phyloP scores from a whole-genome alignment of 768 basidiomycete genomes.

The Artomyces pyxidatus region DNA sequence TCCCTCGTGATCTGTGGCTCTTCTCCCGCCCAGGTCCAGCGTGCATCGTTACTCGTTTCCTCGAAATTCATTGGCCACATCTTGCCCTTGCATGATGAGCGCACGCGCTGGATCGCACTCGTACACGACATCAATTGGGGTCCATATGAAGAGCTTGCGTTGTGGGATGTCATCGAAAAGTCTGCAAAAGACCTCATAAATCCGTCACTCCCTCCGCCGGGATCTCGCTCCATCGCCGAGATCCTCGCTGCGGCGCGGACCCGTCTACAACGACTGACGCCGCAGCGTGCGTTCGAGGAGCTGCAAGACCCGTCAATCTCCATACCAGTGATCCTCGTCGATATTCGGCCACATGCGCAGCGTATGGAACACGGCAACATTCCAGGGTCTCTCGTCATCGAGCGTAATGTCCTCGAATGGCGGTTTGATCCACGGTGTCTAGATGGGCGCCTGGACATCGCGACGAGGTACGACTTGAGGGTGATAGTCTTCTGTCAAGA shows the following conservation, averaged over 20 bases:
- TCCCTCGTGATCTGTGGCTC: conserved; percentile 53
- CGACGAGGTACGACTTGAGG: conserved; percentile 66
- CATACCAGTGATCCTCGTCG: conserved; percentile 67
- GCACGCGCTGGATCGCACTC: conserved; percentile 32
- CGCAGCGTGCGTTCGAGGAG: conserved; percentile 52
- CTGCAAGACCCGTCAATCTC: conserved; percentile 37
- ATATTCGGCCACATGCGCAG: conserved; percentile 62
- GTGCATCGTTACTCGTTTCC: conserved; percentile 54
- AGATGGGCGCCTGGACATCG: conserved; percentile 50
- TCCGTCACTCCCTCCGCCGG: conserved; percentile 54
- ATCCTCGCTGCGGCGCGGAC: conserved; percentile 53
- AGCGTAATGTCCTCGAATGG: conserved; percentile 76
- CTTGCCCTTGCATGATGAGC: conserved; percentile 19
- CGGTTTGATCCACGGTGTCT: conserved; percentile 61
- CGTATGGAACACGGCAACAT: conserved; percentile 52
- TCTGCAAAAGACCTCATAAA: conserved; percentile 50
- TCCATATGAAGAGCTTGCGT: conserved; percentile 54
- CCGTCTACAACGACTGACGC: conserved; percentile 54
- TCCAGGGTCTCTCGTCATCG: conserved; percentile 61
- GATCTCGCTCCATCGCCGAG: conserved; percentile 50
- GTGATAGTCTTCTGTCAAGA: conserved; percentile 73
- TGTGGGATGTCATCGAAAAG: conserved; percentile 67
- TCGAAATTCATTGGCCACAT: conserved; percentile 68
- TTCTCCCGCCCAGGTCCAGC: conserved; percentile 47
- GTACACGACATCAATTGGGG: conserved; percentile 48